These are phyloP conservation scores for Paramecium sexaurelia DNA, from an alignment of 73 alveolate genomes.

Conservation along the genomic window DNA sequence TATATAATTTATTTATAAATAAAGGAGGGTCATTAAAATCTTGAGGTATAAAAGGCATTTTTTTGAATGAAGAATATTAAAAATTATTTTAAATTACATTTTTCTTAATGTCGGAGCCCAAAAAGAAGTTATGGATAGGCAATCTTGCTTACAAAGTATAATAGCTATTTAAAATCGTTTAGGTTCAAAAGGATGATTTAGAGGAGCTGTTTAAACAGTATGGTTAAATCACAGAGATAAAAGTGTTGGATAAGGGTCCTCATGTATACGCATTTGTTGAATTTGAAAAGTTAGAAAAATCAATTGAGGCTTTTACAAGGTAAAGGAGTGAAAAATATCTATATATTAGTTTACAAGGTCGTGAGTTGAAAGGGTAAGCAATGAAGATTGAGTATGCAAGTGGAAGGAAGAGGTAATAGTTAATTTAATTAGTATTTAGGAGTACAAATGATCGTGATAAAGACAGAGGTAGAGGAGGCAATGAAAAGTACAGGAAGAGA, in stretches of 20 bases:
- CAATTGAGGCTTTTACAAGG: conserved; percentile 20
- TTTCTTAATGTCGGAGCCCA: conserved; percentile 31
- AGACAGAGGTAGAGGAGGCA: conserved; percentile 41
- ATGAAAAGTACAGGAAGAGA: conserved; percentile 22
- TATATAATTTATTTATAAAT: neutral
- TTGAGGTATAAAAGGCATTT: neutral
- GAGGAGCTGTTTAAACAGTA: neutral
- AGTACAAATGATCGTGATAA: conserved; percentile 35
- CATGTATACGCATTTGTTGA: conserved; percentile 60
- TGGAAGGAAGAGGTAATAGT: conserved; percentile 55
- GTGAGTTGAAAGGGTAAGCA: conserved; percentile 42
- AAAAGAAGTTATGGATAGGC: conserved; percentile 49
- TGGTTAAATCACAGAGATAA: conserved; percentile 24
- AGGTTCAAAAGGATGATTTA: conserved; percentile 49
- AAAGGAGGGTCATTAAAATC: neutral
- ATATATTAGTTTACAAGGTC: conserved; percentile 15
- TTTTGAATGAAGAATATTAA: neutral
- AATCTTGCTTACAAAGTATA: conserved; percentile 32
- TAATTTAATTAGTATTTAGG: neutral
- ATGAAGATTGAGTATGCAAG: conserved; percentile 52
- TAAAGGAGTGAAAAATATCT: neutral
- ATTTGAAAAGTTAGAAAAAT: conserved; percentile 7
- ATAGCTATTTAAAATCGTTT: neutral
- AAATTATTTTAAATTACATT: neutral
- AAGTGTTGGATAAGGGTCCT: conserved; percentile 50